phyloP scores from a whole-genome alignment of 140 eudicot genomes.

The Oenanthe javanica region DNA sequence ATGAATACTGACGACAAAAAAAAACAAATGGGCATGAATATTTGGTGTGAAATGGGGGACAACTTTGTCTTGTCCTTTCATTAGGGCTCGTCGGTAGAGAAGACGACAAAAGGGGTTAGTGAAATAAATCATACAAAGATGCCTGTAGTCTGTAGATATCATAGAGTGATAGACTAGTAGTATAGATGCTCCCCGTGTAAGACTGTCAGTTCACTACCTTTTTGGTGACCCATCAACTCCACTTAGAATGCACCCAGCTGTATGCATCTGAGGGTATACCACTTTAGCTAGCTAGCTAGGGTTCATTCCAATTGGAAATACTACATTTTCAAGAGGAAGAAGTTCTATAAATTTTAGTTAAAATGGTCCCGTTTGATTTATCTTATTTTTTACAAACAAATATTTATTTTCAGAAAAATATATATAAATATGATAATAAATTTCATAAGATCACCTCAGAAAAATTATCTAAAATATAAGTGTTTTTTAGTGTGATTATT shows the following conservation, averaged over 20 bases:
- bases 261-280: not conserved
- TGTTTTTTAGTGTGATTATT: too few species aligned
- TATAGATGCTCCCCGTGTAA: not conserved
- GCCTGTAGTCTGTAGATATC: not conserved
- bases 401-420: too few species aligned
- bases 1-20: not conserved
- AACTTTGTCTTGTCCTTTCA: constrained; percentile 1
- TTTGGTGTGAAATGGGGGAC: not conserved
- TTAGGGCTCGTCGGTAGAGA: constrained; percentile 3
- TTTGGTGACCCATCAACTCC: not conserved
- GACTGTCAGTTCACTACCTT: not conserved
- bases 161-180: not conserved
- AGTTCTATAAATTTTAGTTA: not conserved
- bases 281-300: not conserved
- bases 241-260: not conserved
- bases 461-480: too few species aligned
- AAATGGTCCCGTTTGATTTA: too few species aligned
- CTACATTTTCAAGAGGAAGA: not conserved
- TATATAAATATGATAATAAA: too few species aligned
- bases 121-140: not conserved
- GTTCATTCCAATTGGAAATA: not conserved
- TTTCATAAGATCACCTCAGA: too few species aligned
- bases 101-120: not conserved
- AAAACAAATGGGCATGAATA: not conserved
- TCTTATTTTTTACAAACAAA: too few species aligned